Evolutionary conservation across 129 eudicot genomes (phyloP).

Genomic region (Centaurea solstitialis): DNA sequence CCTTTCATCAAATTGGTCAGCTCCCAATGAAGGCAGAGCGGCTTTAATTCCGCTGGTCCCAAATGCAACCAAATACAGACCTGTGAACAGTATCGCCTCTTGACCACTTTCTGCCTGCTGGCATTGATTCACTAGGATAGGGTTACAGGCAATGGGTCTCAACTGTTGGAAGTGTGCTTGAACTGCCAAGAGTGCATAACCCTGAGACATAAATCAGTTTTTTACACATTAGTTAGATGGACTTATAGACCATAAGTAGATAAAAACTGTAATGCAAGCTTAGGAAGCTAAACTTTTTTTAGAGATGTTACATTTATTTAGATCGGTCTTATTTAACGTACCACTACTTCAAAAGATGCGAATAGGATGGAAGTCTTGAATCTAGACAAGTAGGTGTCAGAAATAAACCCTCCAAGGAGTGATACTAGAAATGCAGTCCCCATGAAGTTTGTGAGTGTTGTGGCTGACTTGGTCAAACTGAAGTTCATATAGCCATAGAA

Average conservation of each 20-base stretch:
- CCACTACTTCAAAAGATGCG: conserved; percentile 66
- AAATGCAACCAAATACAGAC: conserved; percentile 67
- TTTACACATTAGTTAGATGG: neutral
- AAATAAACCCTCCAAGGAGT: conserved; percentile 70
- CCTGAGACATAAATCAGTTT: conserved; percentile 39
- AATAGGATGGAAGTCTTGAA: conserved; percentile 61
- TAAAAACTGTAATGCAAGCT: neutral
- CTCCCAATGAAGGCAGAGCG: conserved; percentile 74
- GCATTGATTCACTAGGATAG: conserved; percentile 40
- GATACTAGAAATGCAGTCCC: conserved; percentile 71
- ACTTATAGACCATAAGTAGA: neutral
- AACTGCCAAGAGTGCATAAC: conserved; percentile 60
- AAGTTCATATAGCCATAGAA: conserved; percentile 81
- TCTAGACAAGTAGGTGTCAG: conserved; percentile 82
- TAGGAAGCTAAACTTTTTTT: neutral
- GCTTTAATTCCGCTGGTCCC: conserved; percentile 70
- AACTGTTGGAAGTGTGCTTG: conserved; percentile 71
- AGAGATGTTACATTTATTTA: neutral
- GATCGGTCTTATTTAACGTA: conserved; percentile 21
- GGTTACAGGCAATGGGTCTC: conserved; percentile 70
- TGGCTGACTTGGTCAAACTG: conserved; percentile 80
- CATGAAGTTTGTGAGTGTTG: conserved; percentile 65
- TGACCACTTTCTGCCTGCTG: conserved; percentile 56
- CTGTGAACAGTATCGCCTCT: conserved; percentile 51
- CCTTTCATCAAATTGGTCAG: conserved; percentile 73